phyloP scores from a whole-genome alignment of 768 basidiomycete species.

The Galerina sulciceps region DNA sequence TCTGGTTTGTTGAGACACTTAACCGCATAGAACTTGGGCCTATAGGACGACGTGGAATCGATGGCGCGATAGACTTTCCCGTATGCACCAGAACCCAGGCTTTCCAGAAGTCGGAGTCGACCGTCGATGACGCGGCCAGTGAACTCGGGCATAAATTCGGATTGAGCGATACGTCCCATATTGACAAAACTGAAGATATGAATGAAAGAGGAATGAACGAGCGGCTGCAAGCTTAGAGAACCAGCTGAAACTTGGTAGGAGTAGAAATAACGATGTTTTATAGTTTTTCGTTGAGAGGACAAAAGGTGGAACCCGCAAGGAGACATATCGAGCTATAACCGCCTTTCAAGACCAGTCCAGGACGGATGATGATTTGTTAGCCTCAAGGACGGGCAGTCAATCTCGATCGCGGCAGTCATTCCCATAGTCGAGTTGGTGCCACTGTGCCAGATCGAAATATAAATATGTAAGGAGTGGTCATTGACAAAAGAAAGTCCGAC shows the following conservation, averaged over 20 bases:
- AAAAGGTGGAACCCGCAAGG: constrained; percentile 1
- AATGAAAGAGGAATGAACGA: constrained; percentile 13
- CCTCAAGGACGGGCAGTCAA: too few relatives aligned
- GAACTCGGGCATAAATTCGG: constrained; percentile 54
- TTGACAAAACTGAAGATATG: constrained; percentile 16
- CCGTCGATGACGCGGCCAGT: constrained; percentile 55
- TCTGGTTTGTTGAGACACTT: constrained; percentile 74
- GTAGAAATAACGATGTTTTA: constrained; percentile 2
- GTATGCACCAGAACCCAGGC: constrained; percentile 76
- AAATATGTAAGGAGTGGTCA: too few relatives aligned
- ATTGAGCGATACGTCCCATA: constrained; percentile 46
- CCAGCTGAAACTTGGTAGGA: constrained; percentile 20
- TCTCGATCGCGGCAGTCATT: too few relatives aligned
- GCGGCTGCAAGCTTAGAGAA: constrained; percentile 20
- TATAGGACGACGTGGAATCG: constrained; percentile 44
- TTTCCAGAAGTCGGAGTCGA: constrained; percentile 61
- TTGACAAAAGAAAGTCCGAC: background rate
- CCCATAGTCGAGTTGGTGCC: too few relatives aligned
- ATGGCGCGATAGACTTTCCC: constrained; percentile 79
- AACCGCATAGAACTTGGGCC: constrained; percentile 61
- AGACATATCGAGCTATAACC: background rate
- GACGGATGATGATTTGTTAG: too few relatives aligned
- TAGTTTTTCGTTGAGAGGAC: background rate
- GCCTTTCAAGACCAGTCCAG: too few relatives aligned
- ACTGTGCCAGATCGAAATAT: background rate